Conservation (phyloP, 139 green algal species). For the Chlamydomonas eustigma region DNA sequence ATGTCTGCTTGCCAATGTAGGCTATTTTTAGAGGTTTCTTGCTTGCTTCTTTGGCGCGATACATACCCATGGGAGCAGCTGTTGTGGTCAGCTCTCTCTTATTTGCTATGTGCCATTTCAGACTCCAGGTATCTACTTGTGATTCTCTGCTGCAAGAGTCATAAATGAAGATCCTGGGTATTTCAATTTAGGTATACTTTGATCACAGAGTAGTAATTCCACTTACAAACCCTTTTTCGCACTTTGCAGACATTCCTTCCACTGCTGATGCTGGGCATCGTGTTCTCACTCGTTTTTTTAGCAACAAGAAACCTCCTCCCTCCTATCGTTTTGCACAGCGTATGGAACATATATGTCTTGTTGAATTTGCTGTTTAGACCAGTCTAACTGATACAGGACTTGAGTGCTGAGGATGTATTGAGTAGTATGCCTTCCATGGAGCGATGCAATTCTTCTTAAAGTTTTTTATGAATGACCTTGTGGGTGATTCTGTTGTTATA, state of each 20-base stretch:
- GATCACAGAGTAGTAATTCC: no score
- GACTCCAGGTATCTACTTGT: conserved; percentile 20
- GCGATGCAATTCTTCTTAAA: no score
- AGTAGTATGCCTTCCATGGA: no score
- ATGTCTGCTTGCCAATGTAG: background rate
- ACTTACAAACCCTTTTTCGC: background rate
- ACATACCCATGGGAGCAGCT: conserved; percentile 53
- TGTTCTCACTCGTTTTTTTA: conserved; percentile 76
- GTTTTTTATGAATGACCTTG: no score
- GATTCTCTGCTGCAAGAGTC: no score
- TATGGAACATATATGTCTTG: conserved; percentile 68
- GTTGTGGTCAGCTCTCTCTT: conserved; percentile 52
- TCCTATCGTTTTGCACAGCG: conserved; percentile 67
- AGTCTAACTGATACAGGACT: no score
- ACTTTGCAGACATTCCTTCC: conserved; percentile 71
- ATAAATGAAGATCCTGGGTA: no score
- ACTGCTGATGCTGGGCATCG: conserved; percentile 79
- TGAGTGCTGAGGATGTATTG: no score
- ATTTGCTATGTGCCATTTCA: conserved; percentile 80
- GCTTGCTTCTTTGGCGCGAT: conserved; percentile 71
- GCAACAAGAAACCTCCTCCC: conserved; percentile 63
- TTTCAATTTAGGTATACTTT: no score
- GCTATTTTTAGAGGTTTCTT: conserved; percentile 92
- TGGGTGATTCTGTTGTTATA: no score
- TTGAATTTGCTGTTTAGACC: conserved; percentile 12